phyloP scores from a whole-genome alignment of 371 early-diverging fungal species.

The Dinochytrium kinnereticum region DNA sequence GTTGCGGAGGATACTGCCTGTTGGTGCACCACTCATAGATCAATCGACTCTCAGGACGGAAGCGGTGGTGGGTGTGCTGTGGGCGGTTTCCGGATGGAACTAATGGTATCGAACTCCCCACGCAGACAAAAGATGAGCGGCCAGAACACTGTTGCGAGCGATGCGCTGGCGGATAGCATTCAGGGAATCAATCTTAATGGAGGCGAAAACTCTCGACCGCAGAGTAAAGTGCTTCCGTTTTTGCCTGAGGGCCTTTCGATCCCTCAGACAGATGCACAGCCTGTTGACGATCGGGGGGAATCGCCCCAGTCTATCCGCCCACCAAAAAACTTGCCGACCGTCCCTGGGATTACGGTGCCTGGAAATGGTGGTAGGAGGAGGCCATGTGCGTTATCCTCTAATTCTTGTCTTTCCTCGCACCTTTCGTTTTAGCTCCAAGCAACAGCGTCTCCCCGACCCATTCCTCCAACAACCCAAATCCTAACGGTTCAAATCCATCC shows the following conservation, averaged over 20 bases:
- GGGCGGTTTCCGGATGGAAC: too few relatives aligned
- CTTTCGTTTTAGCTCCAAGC: neutral
- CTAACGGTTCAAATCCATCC: neutral
- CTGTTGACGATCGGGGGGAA: constrained; percentile 2
- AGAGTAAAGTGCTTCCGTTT: neutral
- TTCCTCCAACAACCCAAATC: neutral
- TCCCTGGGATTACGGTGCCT: neutral
- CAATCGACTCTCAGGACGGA: too few relatives aligned
- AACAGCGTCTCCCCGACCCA: neutral
- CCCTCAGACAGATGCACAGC: neutral
- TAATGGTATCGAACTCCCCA: too few relatives aligned
- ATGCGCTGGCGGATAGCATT: neutral
- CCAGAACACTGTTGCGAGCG: neutral
- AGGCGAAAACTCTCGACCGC: neutral
- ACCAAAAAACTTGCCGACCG: neutral
- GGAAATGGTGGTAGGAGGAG: too few relatives aligned
- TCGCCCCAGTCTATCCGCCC: neutral
- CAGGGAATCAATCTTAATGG: neutral
- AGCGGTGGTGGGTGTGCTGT: too few relatives aligned
- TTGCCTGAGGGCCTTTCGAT: neutral
- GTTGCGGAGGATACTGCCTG: too few relatives aligned
- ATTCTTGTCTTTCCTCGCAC: too few relatives aligned
- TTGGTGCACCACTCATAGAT: too few relatives aligned
- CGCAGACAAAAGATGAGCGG: too few relatives aligned
- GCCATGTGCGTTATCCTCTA: too few relatives aligned